Percentiles rank a stretch among this genome's conserved stretches.
Evolutionary conservation across 179 eudicot species (phyloP).

Genomic region (Spinacia oleracea): DNA sequence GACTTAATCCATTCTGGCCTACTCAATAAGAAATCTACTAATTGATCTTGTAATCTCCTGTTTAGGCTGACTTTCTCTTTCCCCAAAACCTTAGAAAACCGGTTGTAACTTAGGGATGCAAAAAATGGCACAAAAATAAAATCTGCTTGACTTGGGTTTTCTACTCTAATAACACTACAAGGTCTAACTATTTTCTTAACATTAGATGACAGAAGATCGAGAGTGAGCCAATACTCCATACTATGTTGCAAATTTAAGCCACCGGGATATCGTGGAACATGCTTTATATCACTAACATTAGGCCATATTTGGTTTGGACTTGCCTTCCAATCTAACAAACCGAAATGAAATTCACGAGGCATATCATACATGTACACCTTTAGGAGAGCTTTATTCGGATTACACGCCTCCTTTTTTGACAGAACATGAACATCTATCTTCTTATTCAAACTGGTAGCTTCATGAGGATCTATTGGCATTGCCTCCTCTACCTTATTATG

Average conservation of each 20-base stretch:
- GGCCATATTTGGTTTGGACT: slow-evolving; percentile 64
- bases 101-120: slow-evolving; percentile 84
- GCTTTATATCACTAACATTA: slow-evolving; percentile 39
- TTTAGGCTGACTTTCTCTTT: slow-evolving; percentile 51
- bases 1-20: slow-evolving; percentile 71
- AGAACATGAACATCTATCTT: slow-evolving; percentile 13
- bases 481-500: slow-evolving; percentile 1
- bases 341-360: slow-evolving; percentile 84
- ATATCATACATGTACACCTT: slow-evolving; percentile 82
- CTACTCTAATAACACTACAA: slow-evolving; percentile 72
- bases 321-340: slow-evolving; percentile 77
- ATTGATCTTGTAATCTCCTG: slow-evolving; percentile 58
- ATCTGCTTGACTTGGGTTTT: slow-evolving; percentile 68
- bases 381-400: slow-evolving; percentile 43
- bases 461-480: slow-evolving; percentile 19
- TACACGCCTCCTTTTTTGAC: slow-evolving; percentile 30
- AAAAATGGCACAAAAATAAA: slow-evolving; percentile 16
- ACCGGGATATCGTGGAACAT: slow-evolving; percentile 83
- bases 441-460: slow-evolving; percentile 12
- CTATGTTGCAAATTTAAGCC: slow-evolving; percentile 95
- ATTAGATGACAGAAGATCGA: slow-evolving; percentile 82
- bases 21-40: slow-evolving; percentile 63
- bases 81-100: slow-evolving; percentile 60
- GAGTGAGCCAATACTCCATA: slow-evolving; percentile 92
- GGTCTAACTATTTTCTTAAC: slow-evolving; percentile 48